Evolutionary conservation across 805 yeast species (phyloP), one percentile per base, ranked within the genome.

Genomic region (Monosporozyma yasuniensis): DNA sequence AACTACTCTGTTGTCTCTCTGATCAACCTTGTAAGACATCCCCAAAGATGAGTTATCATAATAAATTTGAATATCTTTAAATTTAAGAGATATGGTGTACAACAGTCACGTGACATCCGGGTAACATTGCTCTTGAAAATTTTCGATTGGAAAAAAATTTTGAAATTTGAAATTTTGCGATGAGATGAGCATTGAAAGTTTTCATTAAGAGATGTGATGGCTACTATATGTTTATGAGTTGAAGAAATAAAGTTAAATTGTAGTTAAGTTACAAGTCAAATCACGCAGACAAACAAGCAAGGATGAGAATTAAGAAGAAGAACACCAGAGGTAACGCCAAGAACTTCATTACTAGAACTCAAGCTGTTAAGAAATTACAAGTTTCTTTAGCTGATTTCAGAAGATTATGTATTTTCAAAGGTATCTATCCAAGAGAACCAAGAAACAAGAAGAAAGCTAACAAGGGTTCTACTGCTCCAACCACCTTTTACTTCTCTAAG

Each of bases 371-470:
- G 69, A 88, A 84, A 66, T 74, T 93, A 54, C 99, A 93, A 70
- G 84, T 93, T 27, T 85, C 97, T 2, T 75, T 93, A 46, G 97
- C 97, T 11, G 99, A 93, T 71, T 93, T 93, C 79, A 82, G 96
- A 72, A 81, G 99, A 63, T 77, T 93, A 64, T 93, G 99, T 77
- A 93, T 93, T 66, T 88, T 93, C 77, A 93, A 93, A 69, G 99
- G 99, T 47, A 90, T 93, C 56, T 93, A 88, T 66, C 99, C 99
- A 49, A 80, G 99, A 67, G 97, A 89, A 65, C 98, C 98, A 44
- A 76, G 90, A 60, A 88, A 87, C 70, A 93, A 90, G 73, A 88
- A 85, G 80, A 90, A 88, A 76, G 96, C 97, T 52, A 91, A 89
- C 70, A 93, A 88, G 70, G 98, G 99, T 21, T 86, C 96, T n/a